Conservation (phyloP, 192 early-diverging fungal genomes). For the Spizellomyces sp. region DNA sequence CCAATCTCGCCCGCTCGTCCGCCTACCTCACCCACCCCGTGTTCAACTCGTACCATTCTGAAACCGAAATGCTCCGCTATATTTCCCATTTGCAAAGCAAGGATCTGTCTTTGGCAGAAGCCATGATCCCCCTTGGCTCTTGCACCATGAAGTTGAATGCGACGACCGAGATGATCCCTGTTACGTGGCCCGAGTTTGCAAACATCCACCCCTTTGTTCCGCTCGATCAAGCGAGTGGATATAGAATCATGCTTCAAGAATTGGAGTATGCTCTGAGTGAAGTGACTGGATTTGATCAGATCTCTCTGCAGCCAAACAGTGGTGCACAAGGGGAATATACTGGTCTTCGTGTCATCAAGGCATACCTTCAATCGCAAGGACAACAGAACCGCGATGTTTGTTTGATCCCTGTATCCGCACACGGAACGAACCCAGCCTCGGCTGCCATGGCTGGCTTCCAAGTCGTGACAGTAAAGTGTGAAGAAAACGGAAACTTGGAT, state of each 20-base stretch:
- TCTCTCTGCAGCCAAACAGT: constrained; percentile 97
- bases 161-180: constrained; percentile 99
- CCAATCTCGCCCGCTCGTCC: constrained; percentile 70
- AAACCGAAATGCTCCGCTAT: constrained; percentile 99
- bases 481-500: constrained; percentile 90
- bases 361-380: constrained; percentile 86
- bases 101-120: constrained; percentile 96
- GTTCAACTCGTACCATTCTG: constrained; percentile 96
- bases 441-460: constrained; percentile 96
- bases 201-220: constrained; percentile 98
- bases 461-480: constrained; percentile 92
- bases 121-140: constrained; percentile 98
- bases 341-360: constrained; percentile 90
- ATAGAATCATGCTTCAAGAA: constrained; percentile 85
- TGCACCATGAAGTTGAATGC: constrained; percentile 99
- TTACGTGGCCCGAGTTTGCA: constrained; percentile 97
- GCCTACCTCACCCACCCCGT: constrained; percentile 86
- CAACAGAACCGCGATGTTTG: constrained; percentile 87
- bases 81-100: constrained; percentile 93
- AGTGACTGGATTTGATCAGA: constrained; percentile 92
- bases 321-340: constrained; percentile 99
- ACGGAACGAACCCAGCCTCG: constrained; percentile 99
- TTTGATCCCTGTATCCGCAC: constrained; percentile 97
- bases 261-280: constrained; percentile 85
- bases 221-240: constrained; percentile 90